Conservation (phyloP, 768 basidiomycete genomes). For the Termitomyces sp. region DNA sequence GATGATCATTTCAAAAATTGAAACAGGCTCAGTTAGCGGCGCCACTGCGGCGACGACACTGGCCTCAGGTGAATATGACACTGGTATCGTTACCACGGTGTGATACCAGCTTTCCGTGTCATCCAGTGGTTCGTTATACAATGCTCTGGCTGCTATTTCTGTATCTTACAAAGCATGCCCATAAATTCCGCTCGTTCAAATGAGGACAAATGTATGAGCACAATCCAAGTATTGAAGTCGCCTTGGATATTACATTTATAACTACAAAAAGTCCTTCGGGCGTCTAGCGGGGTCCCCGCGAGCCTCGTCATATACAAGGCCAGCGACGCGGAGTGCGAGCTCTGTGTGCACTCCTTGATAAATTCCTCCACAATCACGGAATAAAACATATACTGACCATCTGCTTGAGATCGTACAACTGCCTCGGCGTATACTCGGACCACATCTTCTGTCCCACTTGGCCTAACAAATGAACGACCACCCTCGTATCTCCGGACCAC, state of each 20-base stretch:
- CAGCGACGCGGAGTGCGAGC: constrained; percentile 81
- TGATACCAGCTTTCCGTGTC: neutral
- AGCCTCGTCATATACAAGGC: constrained; percentile 77
- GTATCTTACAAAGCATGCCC: neutral
- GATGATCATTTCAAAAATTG: too few species aligned
- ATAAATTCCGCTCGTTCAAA: neutral
- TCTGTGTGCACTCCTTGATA: constrained; percentile 37
- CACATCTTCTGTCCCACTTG: constrained; percentile 97
- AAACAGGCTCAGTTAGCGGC: too few species aligned
- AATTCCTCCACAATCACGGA: neutral
- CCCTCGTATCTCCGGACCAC: constrained; percentile 72
- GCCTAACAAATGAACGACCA: constrained; percentile 91
- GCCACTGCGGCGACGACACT: neutral
- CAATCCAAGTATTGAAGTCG: neutral
- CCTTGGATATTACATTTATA: neutral
- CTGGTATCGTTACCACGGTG: neutral
- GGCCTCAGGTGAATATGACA: too few species aligned
- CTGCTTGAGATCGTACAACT: constrained; percentile 61
- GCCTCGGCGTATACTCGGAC: constrained; percentile 98
- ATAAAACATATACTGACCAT: constrained; percentile 47
- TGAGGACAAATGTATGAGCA: neutral
- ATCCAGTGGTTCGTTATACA: neutral
- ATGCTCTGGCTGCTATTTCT: neutral
- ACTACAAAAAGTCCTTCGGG: constrained; percentile 75
- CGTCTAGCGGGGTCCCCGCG: constrained; percentile 73